Conservation (phyloP, 345 rosid species). For the Hibiscus trionum region DNA sequence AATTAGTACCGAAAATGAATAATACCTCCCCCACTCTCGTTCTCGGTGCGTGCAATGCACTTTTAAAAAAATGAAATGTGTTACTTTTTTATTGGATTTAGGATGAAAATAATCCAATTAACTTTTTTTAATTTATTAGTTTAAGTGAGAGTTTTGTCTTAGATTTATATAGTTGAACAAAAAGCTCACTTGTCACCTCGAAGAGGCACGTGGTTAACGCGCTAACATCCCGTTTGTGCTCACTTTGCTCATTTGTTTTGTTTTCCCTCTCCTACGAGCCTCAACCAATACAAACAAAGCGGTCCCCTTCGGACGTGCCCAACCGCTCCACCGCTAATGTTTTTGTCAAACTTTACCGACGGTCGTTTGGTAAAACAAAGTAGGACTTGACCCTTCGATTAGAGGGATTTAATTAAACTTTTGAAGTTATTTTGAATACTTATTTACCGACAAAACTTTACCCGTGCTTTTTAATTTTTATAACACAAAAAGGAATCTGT, state of each 20-base stretch:
- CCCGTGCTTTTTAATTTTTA: too few species aligned
- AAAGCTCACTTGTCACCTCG: neutral
- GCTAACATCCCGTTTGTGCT: neutral
- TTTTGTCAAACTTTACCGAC: neutral
- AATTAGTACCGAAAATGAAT: conserved; percentile 7
- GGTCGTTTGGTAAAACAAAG: neutral
- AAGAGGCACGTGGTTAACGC: neutral
- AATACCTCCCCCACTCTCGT: neutral
- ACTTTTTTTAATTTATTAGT: too few species aligned
- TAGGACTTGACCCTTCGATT: too few species aligned
- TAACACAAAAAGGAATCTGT: too few species aligned
- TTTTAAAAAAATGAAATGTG: neutral
- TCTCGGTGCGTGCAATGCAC: neutral
- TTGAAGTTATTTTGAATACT: too few species aligned
- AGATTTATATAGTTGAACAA: neutral
- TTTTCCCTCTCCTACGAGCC: too few species aligned
- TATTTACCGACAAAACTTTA: too few species aligned
- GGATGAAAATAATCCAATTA: too few species aligned
- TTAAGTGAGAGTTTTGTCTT: too few species aligned
- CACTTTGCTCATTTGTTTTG: too few species aligned
- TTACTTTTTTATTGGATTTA: too few species aligned
- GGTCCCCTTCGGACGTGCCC: conserved; percentile 33
- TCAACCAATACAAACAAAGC: neutral
- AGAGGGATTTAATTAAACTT: too few species aligned
- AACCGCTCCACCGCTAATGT: conserved; percentile 22